Percentiles rank a stretch among this genome's conserved stretches.
phyloP scores from a whole-genome alignment of 495 filamentous ascomycete species.

The Pseudevernia furfuracea region DNA sequence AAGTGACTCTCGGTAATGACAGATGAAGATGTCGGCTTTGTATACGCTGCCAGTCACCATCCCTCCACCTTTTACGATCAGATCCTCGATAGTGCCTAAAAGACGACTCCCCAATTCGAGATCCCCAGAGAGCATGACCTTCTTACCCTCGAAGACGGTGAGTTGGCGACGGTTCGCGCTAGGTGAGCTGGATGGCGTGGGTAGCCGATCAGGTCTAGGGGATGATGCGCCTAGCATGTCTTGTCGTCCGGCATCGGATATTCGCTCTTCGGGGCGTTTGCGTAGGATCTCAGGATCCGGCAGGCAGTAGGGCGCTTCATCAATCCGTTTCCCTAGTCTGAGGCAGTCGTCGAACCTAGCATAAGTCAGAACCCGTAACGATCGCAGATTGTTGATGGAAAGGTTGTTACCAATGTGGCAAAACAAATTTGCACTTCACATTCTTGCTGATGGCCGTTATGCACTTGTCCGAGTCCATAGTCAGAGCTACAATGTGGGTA shows the following conservation, averaged over 20 bases:
- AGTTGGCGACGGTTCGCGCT: slow-evolving; percentile 31
- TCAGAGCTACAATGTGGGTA: slow-evolving; percentile 85
- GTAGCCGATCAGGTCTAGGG: slow-evolving; percentile 50
- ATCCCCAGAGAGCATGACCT: slow-evolving; percentile 55
- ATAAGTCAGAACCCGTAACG: slow-evolving; percentile 23
- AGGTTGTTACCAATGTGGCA: slow-evolving; percentile 75
- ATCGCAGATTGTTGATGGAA: slow-evolving; percentile 1
- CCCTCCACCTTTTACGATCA: slow-evolving; percentile 65
- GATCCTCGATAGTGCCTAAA: slow-evolving; percentile 54
- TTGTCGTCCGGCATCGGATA: slow-evolving; percentile 48
- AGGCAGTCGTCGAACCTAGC: slow-evolving; percentile 92
- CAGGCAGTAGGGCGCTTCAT: slow-evolving; percentile 77
- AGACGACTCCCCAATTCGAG: slow-evolving; percentile 60
- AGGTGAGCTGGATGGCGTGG: slow-evolving; percentile 36
- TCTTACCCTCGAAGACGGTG: slow-evolving; percentile 49
- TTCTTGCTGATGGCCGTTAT: slow-evolving; percentile 52
- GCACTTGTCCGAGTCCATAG: slow-evolving; percentile 66
- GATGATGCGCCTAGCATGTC: slow-evolving; percentile 68
- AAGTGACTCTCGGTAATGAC: slow-evolving; percentile 73
- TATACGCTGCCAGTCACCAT: slow-evolving; percentile 57
- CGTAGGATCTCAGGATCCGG: slow-evolving; percentile 76
- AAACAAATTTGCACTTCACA: slow-evolving; percentile 69
- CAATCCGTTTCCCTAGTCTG: slow-evolving; percentile 77
- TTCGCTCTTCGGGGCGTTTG: slow-evolving; percentile 43
- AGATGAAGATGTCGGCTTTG: slow-evolving; percentile 72